Conservation (phyloP, 768 basidiomycete species). For the Collybiopsis luxurians region DNA sequence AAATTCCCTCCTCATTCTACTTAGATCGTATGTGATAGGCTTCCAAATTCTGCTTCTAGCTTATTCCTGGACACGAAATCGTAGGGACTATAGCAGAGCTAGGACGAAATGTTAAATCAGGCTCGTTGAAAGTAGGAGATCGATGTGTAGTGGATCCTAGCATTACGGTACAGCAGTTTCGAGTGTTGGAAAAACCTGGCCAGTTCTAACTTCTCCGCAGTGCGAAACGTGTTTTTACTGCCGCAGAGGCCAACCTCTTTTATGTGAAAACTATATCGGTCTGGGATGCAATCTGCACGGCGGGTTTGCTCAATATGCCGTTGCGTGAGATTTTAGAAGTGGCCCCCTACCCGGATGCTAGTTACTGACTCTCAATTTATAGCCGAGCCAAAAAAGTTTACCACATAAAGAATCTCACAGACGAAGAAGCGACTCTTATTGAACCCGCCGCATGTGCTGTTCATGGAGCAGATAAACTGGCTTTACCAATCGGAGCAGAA, state of each 20-base stretch:
- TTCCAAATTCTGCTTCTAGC: conserved; percentile 27
- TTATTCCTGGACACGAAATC: conserved; percentile 71
- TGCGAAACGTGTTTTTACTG: conserved; percentile 74
- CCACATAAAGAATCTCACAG: conserved; percentile 72
- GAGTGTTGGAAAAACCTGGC: not conserved
- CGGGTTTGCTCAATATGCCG: conserved; percentile 74
- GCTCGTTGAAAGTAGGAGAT: conserved; percentile 45
- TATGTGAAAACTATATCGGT: conserved; percentile 70
- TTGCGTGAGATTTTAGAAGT: conserved; percentile 43
- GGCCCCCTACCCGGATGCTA: not conserved
- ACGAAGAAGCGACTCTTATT: conserved; percentile 73
- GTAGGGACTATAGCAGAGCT: conserved; percentile 68
- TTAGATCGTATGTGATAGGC: not conserved
- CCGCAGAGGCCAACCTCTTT: conserved; percentile 60
- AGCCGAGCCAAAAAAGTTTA: conserved; percentile 67
- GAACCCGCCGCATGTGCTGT: conserved; percentile 81
- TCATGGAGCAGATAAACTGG: conserved; percentile 76
- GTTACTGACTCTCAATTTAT: not conserved
- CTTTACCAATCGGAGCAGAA: conserved; percentile 64
- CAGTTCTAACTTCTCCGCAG: conserved; percentile 12
- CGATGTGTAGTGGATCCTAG: conserved; percentile 61
- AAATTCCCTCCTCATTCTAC: not conserved
- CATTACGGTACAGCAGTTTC: conserved; percentile 32
- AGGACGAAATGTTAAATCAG: conserved; percentile 56
- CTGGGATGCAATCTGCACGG: conserved; percentile 63